Conservation (phyloP, 768 basidiomycete genomes). For the Psilocybe azurescens region DNA sequence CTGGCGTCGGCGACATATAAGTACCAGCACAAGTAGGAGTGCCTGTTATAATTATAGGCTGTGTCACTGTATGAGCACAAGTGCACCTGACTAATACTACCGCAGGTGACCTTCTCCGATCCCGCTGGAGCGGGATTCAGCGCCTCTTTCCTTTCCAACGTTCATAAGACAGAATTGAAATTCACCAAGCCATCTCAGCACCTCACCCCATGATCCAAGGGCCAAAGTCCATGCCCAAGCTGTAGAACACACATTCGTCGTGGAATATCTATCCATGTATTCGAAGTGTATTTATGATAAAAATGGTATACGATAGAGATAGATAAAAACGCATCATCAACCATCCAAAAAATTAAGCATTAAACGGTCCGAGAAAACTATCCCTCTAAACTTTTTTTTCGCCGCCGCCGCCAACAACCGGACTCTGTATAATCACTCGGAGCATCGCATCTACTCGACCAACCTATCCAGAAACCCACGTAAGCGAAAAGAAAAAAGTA, state of each 20-base stretch:
- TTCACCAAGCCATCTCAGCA: no score
- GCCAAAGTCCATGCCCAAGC: no score
- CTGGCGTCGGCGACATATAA: conserved; percentile 12
- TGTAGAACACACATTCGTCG: no score
- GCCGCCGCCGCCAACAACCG: background rate
- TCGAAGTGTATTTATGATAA: background rate
- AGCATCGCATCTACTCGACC: conserved; percentile 15
- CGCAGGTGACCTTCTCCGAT: no score
- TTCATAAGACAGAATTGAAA: no score
- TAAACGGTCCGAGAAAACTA: background rate
- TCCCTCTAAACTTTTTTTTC: background rate
- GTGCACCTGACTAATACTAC: no score
- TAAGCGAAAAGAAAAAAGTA: background rate
- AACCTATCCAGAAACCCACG: conserved; percentile 1
- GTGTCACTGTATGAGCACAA: no score
- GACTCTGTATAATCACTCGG: background rate
- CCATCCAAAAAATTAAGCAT: background rate
- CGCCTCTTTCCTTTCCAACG: no score
- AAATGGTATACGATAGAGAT: background rate
- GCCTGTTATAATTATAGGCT: no score
- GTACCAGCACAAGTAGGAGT: background rate
- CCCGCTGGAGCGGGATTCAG: no score
- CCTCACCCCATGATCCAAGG: no score
- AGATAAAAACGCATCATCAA: background rate
- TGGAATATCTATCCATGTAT: no score